A percentile compares a stretch with the other conserved stretches of the same genome.
Conservation (phyloP, 2,329 filamentous ascomycete species). For the Alternaria angustiovoidea region DNA sequence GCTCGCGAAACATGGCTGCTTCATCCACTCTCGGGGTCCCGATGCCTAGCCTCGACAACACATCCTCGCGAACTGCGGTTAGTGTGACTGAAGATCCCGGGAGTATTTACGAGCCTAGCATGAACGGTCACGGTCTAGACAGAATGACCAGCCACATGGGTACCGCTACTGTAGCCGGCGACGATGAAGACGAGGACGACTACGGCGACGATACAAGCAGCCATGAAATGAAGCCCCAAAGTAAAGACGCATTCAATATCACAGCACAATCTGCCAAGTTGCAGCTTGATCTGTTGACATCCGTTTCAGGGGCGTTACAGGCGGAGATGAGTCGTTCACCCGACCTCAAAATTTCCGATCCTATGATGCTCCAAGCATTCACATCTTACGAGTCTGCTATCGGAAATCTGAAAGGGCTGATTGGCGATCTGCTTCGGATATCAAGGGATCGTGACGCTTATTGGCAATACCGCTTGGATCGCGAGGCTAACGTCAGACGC, state of each 20-base stretch:
- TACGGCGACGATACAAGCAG: constrained; percentile 83
- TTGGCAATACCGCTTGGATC: constrained; percentile 94
- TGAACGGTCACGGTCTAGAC: constrained; percentile 62
- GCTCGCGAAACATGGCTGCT: constrained; percentile 43
- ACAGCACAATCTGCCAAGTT: constrained; percentile 93
- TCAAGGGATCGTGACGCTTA: constrained; percentile 93
- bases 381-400: constrained; percentile 89
- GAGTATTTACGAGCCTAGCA: constrained; percentile 66
- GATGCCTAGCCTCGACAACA: constrained; percentile 51
- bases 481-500: constrained; percentile 87
- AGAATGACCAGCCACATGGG: constrained; percentile 59
- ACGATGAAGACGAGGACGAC: constrained; percentile 71
- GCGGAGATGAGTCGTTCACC: constrained; percentile 75
- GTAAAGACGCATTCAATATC: constrained; percentile 95
- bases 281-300: constrained; percentile 87
- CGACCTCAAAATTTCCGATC: constrained; percentile 75
- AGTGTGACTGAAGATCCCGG: constrained; percentile 63
- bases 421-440: constrained; percentile 89
- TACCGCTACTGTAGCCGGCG: constrained; percentile 64
- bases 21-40: constrained; percentile 59
- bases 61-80: constrained; percentile 52
- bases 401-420: constrained; percentile 81
- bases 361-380: constrained; percentile 78
- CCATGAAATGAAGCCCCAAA: constrained; percentile 74
- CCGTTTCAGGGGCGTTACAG: constrained; percentile 83